A percentile compares a stretch with the other conserved stretches of the same genome.
Conservation (phyloP, 2,329 filamentous ascomycete genomes). For the Beauveria sp. region DNA sequence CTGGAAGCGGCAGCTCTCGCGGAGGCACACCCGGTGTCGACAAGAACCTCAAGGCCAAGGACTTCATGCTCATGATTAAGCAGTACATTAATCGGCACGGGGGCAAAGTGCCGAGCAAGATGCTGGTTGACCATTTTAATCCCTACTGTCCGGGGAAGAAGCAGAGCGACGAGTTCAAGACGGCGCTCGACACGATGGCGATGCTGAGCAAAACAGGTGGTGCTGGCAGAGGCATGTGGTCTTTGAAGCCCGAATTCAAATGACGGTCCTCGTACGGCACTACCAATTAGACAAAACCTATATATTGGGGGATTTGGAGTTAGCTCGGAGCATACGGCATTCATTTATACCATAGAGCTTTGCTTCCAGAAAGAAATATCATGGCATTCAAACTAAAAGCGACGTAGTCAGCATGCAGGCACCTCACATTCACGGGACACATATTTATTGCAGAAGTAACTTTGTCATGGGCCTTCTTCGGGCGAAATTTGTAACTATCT, state of each 20-base stretch:
- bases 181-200: constrained; percentile 70
- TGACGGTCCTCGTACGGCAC: constrained; percentile 9
- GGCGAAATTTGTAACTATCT: constrained; percentile 37
- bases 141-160: constrained; percentile 59
- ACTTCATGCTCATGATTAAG: constrained; percentile 66
- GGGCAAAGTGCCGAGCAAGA: constrained; percentile 72
- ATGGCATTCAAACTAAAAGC: background rate
- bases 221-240: constrained; percentile 47
- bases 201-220: constrained; percentile 54
- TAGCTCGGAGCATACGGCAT: background rate
- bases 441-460: constrained; percentile 25
- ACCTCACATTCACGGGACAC: constrained; percentile 12
- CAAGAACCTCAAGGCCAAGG: constrained; percentile 42
- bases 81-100: constrained; percentile 72
- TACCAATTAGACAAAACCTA: background rate
- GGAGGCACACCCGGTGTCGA: constrained; percentile 35
- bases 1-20: constrained; percentile 38
- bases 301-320: background rate
- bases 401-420: background rate
- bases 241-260: constrained; percentile 31
- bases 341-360: background rate
- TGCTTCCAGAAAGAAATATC: background rate
- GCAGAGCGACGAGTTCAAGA: constrained; percentile 72
- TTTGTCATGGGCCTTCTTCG: constrained; percentile 35
- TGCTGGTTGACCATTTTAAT: constrained; percentile 86